phyloP scores from a whole-genome alignment of 331 rosid genomes.

The Pyracantha coccinea region DNA sequence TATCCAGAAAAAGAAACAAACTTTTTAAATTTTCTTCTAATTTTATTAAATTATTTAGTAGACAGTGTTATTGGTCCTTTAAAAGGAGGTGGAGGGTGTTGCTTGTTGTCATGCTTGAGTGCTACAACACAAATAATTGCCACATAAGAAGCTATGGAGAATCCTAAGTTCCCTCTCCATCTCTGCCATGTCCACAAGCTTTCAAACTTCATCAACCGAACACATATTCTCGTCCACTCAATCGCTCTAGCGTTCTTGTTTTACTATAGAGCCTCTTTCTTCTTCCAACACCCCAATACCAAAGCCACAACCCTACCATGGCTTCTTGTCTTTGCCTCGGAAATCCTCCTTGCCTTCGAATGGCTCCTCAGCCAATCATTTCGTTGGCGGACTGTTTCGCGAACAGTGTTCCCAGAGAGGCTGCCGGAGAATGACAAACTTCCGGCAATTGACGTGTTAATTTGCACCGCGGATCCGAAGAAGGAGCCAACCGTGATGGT shows the following conservation, averaged over 20 bases:
- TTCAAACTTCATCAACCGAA: constrained; percentile 29
- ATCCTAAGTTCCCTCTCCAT: constrained; percentile 21
- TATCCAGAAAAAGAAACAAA: too few species aligned
- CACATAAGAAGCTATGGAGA: constrained; percentile 25
- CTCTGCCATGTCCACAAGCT: constrained; percentile 26
- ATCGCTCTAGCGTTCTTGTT: constrained; percentile 35
- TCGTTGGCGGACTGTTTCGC: constrained; percentile 35
- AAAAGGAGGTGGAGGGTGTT: background rate
- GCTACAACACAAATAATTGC: background rate
- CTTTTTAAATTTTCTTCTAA: too few species aligned
- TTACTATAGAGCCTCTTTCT: constrained; percentile 36
- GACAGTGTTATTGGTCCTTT: background rate
- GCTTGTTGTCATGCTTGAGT: background rate
- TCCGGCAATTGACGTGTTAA: constrained; percentile 51
- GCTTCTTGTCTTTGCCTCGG: constrained; percentile 41
- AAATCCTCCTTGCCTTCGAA: constrained; percentile 44
- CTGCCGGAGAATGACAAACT: constrained; percentile 42
- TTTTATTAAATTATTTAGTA: too few species aligned
- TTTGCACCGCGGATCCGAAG: constrained; percentile 55
- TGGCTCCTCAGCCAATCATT: constrained; percentile 50
- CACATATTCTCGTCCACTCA: constrained; percentile 43
- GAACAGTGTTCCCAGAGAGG: constrained; percentile 41
- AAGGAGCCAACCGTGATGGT: constrained; percentile 53
- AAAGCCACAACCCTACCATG: constrained; percentile 28
- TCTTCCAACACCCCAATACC: constrained; percentile 24